Evolutionary conservation across 2,329 filamentous ascomycete species (phyloP).

Genomic region (Cucurbitaria berberidis): DNA sequence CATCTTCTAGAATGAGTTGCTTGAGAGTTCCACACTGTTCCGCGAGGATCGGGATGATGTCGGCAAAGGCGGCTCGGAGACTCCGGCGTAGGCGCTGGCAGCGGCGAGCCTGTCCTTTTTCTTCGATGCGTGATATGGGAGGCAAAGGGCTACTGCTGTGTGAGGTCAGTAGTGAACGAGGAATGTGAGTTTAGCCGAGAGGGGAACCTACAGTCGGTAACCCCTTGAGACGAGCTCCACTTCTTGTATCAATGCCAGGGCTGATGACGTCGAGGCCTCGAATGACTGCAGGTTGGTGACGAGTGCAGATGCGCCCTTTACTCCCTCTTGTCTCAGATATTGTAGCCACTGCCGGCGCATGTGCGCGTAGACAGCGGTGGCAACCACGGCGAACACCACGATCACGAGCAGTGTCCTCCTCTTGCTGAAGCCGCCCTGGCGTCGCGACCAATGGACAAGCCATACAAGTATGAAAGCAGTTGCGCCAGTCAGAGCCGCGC

Average conservation of each 20-base stretch:
- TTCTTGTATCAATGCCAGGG: conserved; percentile 84
- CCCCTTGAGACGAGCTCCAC: conserved; percentile 94
- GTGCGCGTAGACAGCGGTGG: conserved; percentile 71
- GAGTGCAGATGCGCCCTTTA: conserved; percentile 71
- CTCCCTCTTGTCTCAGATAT: conserved; percentile 75
- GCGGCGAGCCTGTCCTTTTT: conserved; percentile 76
- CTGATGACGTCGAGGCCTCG: conserved; percentile 76
- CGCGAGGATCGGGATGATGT: conserved; percentile 74
- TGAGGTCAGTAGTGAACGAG: conserved; percentile 29
- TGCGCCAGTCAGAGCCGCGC: conserved; percentile 69
- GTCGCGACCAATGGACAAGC: conserved; percentile 73
- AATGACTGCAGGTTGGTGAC: conserved; percentile 79
- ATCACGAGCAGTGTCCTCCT: conserved; percentile 57
- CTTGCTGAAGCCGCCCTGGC: conserved; percentile 61
- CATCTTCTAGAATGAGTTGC: conserved; percentile 75
- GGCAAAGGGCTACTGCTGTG: conserved; percentile 83
- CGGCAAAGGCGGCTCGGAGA: conserved; percentile 72
- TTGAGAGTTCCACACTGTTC: conserved; percentile 72
- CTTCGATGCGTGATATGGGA: conserved; percentile 90
- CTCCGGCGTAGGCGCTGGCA: conserved; percentile 80
- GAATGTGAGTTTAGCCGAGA: conserved; percentile 8
- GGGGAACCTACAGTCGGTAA: conserved; percentile 73
- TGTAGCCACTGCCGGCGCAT: conserved; percentile 81
- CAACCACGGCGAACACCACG: conserved; percentile 59
- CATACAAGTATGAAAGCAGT: conserved; percentile 68